Evolutionary conservation across 2,329 filamentous ascomycete species (phyloP).

Genomic region (Blastomyces gilchristii): DNA sequence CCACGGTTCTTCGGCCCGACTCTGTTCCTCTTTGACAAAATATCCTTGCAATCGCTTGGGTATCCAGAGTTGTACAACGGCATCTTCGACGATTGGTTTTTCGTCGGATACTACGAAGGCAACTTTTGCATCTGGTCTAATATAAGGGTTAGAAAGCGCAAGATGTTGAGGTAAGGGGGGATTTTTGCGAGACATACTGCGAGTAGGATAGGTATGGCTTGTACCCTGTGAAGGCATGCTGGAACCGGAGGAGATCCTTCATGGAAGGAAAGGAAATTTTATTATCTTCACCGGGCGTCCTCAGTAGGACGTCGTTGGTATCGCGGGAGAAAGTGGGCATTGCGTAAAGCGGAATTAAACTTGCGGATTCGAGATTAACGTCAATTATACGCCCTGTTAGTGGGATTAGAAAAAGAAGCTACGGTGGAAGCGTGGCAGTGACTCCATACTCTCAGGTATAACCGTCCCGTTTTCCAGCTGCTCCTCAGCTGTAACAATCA

Average conservation of each 20-base stretch:
- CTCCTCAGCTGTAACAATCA: conserved; percentile 6
- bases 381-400: conserved; percentile 3
- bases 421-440: neutral
- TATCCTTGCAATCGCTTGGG: conserved; percentile 3
- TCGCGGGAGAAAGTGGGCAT: conserved; percentile 6
- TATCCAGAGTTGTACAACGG: conserved; percentile 7
- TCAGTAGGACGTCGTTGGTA: conserved; percentile 1
- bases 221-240: conserved; percentile 5
- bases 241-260: conserved; percentile 8
- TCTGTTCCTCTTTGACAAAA: neutral
- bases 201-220: conserved; percentile 5
- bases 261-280: conserved; percentile 4
- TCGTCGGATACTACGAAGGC: neutral
- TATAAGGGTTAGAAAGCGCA: neutral
- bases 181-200: neutral
- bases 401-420: neutral
- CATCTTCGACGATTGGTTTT: conserved; percentile 1
- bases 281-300: conserved; percentile 3
- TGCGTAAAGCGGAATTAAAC: conserved; percentile 4
- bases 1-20: neutral
- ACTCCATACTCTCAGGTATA: neutral
- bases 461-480: conserved; percentile 2
- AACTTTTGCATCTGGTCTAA: conserved; percentile 1
- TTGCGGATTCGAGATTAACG: conserved; percentile 3
- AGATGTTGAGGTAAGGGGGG: neutral